Evolutionary conservation across 805 yeast species (phyloP), one percentile per base, ranked within the genome.

Genomic region (Nakazawaea populi): DNA sequence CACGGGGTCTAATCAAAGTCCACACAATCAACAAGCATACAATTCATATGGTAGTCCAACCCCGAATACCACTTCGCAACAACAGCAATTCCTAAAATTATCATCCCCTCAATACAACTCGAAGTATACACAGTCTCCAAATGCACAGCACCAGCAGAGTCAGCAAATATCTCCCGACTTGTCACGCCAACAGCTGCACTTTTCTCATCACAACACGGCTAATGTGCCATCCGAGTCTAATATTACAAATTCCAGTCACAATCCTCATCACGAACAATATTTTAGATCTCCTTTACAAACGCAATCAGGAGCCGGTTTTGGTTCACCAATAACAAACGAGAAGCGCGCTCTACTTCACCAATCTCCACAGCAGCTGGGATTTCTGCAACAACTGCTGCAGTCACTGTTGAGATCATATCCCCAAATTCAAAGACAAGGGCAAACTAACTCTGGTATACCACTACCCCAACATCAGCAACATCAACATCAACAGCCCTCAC

Each of bases 1-100:
- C 8, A 4, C 51, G 46, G 31, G 24, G 37, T 14, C 31, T 46
- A 40, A 31, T 27, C n/a, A n/a, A 44, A 14, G 50, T 53, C 4
- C 49, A 46, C 31, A 18, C 24, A 28, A 32, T 36, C 5, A 32
- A 28, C 46, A 43, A 34, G 35, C 12, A 8, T 29, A 8, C 29
- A 37, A 28, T 52, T 55, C 5, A 55, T 56, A 37, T 47, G 54
- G 44, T 53, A 51, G 41, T 14, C 46, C 49, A 39, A 41, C 18
- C 24, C 14, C 27, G 28, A 31, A 24, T 7, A 48, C 45, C 6
- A 38, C 30, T 6, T 38, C 49, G 27, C 43, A 36, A 45, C 42
- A 27, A n/a, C 32, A 27, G 34, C 42, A 30, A 36, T 44, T 34
- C 32, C 11, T 24, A n/a, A 32, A 43, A 7, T 5, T 24, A 14